A percentile compares a stretch with the other conserved stretches of the same genome.
Conservation (phyloP, 192 early-diverging fungal species). For the Linnemannia zychae region DNA sequence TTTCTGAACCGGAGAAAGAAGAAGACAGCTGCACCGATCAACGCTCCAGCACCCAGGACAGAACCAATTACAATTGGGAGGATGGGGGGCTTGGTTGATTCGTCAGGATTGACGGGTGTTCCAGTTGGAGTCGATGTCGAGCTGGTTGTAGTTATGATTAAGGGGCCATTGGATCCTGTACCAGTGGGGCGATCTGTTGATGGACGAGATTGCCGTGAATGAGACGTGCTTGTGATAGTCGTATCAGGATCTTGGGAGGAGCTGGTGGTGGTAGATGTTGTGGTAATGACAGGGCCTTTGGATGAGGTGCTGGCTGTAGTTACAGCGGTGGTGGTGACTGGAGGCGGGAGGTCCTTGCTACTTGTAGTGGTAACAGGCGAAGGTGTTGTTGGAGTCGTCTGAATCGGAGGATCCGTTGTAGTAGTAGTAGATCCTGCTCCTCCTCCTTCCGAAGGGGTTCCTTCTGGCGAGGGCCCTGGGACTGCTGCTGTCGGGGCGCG, state of each 20-base stretch:
- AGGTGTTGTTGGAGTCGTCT: neutral
- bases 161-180: neutral
- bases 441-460: neutral
- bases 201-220: neutral
- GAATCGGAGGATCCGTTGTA: neutral
- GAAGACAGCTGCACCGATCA: constrained; percentile 32
- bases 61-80: constrained; percentile 49
- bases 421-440: neutral
- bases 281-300: neutral
- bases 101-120: constrained; percentile 10
- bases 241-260: neutral
- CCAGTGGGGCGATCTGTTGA: neutral
- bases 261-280: neutral
- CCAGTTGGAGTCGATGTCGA: constrained; percentile 18
- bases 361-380: neutral
- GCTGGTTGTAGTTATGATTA: neutral
- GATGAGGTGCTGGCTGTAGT: neutral
- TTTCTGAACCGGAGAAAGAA: constrained; percentile 47
- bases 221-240: neutral
- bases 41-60: constrained; percentile 24
- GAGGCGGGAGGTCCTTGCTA: neutral
- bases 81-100: constrained; percentile 13
- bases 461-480: neutral
- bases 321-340: neutral
- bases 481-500: neutral